phyloP scores from a whole-genome alignment of 1,284 basidiomycete genomes.

The Naganishia sp. region DNA sequence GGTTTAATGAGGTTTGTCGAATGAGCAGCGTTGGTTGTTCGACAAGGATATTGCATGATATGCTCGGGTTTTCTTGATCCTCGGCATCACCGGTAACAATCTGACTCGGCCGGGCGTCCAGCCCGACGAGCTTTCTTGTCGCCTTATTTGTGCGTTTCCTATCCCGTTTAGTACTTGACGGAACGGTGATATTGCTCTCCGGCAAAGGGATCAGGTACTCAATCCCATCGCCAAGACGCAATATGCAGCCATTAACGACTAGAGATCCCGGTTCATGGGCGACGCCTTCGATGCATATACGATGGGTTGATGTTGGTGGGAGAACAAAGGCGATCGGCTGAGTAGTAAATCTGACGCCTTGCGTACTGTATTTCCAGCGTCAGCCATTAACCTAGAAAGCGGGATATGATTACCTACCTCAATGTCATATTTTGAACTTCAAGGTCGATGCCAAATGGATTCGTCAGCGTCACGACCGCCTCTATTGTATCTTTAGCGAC shows the following conservation, averaged over 20 bases:
- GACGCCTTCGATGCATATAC: slow-evolving; percentile 69
- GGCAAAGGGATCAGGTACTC: slow-evolving; percentile 50
- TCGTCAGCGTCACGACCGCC: slow-evolving; percentile 79
- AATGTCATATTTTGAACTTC: slow-evolving; percentile 78
- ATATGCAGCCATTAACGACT: slow-evolving; percentile 71
- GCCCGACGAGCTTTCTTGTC: slow-evolving; percentile 13
- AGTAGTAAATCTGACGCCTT: slow-evolving; percentile 73
- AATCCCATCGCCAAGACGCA: slow-evolving; percentile 73
- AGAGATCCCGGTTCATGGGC: slow-evolving; percentile 69
- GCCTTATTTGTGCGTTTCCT: slow-evolving; percentile 33
- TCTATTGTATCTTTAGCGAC: slow-evolving; percentile 82
- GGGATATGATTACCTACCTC: slow-evolving; percentile 61
- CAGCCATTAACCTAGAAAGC: slow-evolving; percentile 25
- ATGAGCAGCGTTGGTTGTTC: slow-evolving; percentile 82
- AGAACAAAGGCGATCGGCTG: slow-evolving; percentile 64
- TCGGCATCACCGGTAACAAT: slow-evolving; percentile 47
- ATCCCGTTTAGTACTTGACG: slow-evolving; percentile 61
- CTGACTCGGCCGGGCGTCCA: slow-evolving; percentile 30
- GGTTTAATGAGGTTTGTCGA: slow-evolving; percentile 79
- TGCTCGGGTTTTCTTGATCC: slow-evolving; percentile 27
- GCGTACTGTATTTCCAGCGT: slow-evolving; percentile 61
- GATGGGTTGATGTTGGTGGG: slow-evolving; percentile 72
- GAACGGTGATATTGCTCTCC: slow-evolving; percentile 33
- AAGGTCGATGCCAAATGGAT: slow-evolving; percentile 87
- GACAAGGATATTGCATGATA: slow-evolving; percentile 8